These are phyloP conservation scores for Tieghemostelium lacteum DNA, from an alignment of 78 protist genomes.

Conservation along the genomic window DNA sequence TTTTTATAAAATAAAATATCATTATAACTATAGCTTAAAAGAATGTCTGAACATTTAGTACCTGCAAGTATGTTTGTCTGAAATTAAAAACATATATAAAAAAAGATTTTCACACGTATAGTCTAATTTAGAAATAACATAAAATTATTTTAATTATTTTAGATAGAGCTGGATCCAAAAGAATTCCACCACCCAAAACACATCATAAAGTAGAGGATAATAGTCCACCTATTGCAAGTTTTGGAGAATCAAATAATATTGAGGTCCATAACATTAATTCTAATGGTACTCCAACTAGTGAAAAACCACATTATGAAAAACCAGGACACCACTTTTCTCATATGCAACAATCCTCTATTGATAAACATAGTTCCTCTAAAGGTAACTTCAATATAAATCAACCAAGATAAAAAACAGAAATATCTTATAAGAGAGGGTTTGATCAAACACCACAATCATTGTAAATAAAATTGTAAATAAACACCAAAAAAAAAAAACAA, in stretches of 20 bases:
- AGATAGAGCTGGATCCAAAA: neutral
- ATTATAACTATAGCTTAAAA: too few relatives aligned
- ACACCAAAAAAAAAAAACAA: too few relatives aligned
- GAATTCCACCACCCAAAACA: neutral
- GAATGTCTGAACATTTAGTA: too few relatives aligned
- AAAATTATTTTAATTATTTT: too few relatives aligned
- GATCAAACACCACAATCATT: neutral
- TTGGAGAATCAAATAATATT: neutral
- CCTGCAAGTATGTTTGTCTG: too few relatives aligned
- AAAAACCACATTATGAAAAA: neutral
- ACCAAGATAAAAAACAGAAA: neutral
- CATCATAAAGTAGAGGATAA: neutral
- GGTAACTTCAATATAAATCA: neutral
- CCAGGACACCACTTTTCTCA: neutral
- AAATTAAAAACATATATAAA: too few relatives aligned
- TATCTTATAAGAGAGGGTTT: neutral
- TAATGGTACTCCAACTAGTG: neutral
- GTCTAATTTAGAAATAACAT: too few relatives aligned
- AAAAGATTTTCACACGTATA: too few relatives aligned
- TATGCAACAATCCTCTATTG: neutral
- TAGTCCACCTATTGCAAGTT: neutral
- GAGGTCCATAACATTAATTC: neutral
- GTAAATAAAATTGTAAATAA: neutral
- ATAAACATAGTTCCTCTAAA: neutral
- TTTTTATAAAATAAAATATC: too few relatives aligned